These are phyloP conservation scores for Solanum pinnatisectum DNA, from an alignment of 257 asterid genomes.

Conservation along the genomic window DNA sequence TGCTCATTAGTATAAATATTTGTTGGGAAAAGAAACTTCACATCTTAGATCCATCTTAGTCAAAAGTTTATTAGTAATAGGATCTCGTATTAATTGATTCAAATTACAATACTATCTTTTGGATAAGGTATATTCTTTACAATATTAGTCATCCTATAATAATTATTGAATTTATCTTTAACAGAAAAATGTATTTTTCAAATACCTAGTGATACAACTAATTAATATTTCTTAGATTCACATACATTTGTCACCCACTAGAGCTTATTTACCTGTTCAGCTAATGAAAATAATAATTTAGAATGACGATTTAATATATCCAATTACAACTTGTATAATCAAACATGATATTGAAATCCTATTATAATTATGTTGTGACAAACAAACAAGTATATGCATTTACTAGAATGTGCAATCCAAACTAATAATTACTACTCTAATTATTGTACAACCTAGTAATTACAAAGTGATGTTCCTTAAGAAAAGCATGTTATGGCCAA, in stretches of 20 bases:
- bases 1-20: background rate
- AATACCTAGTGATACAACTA: background rate
- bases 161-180: background rate
- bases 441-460: background rate
- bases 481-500: background rate
- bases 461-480: background rate
- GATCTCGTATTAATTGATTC: background rate
- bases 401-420: background rate
- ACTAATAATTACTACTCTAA: no score
- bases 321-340: no score
- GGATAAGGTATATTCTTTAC: background rate
- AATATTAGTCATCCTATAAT: background rate
- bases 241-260: background rate
- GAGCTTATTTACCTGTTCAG: background rate
- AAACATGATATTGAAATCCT: background rate
- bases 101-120: background rate
- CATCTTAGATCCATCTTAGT: background rate
- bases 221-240: background rate
- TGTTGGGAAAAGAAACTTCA: background rate
- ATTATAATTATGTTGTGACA: background rate
- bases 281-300: no score
- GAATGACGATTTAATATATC: no score
- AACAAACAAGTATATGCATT: background rate
- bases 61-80: background rate
- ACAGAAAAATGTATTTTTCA: background rate